Conservation (phyloP, 495 filamentous ascomycete species). For the Penicillium diatomitis region DNA sequence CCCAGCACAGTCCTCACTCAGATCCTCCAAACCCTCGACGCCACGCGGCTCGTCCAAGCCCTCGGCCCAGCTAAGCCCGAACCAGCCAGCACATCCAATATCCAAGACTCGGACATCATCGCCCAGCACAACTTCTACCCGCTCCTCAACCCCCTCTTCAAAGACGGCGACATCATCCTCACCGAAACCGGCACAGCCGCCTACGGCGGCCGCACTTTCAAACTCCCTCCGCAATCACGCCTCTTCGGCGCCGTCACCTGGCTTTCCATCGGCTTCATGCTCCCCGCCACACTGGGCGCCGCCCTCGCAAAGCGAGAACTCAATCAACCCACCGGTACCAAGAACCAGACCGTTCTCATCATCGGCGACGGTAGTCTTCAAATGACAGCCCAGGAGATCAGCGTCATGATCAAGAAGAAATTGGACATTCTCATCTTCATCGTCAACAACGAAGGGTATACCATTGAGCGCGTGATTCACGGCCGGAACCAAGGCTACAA, state of each 20-base stretch:
- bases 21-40: slow-evolving; percentile 15
- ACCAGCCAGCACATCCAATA: slow-evolving; percentile 1
- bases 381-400: slow-evolving; percentile 68
- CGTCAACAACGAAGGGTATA: slow-evolving; percentile 69
- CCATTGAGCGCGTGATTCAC: slow-evolving; percentile 68
- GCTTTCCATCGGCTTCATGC: slow-evolving; percentile 40
- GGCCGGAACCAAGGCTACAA: slow-evolving; percentile 69
- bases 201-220: slow-evolving; percentile 23
- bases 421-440: slow-evolving; percentile 66
- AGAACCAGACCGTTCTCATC: slow-evolving; percentile 50
- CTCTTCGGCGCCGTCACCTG: slow-evolving; percentile 31
- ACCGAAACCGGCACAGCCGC: slow-evolving; percentile 33
- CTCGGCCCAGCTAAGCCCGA: slow-evolving; percentile 8
- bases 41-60: slow-evolving; percentile 7
- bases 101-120: slow-evolving; percentile 12
- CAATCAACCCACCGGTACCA: slow-evolving; percentile 9
- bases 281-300: slow-evolving; percentile 39
- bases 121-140: slow-evolving; percentile 26
- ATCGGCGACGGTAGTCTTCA: slow-evolving; percentile 80
- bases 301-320: slow-evolving; percentile 35
- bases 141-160: slow-evolving; percentile 20
- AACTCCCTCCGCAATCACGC: slow-evolving; percentile 18
- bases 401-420: slow-evolving; percentile 61
- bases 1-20: slow-evolving; percentile 10
- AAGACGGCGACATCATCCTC: slow-evolving; percentile 29